phyloP scores from a whole-genome alignment of 2,329 filamentous ascomycete genomes.

The Trichoderma breve region DNA sequence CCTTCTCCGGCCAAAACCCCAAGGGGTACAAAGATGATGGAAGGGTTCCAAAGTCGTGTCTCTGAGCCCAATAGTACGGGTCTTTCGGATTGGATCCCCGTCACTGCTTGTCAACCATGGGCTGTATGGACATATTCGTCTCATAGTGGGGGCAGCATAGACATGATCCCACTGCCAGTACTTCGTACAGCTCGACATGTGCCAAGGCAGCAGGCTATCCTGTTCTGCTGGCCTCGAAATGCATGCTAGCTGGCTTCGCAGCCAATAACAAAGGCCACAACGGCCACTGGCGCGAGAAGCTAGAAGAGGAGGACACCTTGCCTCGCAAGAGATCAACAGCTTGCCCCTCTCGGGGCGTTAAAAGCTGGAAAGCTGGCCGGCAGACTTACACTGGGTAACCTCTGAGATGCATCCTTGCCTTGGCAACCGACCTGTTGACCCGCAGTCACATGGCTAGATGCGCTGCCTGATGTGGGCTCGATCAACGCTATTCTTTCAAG shows the following conservation, averaged over 20 bases:
- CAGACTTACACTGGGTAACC: constrained; percentile 6
- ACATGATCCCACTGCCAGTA: neutral
- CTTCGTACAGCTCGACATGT: constrained; percentile 3
- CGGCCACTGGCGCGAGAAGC: neutral
- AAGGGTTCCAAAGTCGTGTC: neutral
- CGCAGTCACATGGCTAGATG: constrained; percentile 18
- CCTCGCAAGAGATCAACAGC: neutral
- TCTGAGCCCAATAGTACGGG: constrained; percentile 11
- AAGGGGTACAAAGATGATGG: neutral
- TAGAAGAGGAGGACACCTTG: neutral
- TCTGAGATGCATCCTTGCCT: constrained; percentile 7
- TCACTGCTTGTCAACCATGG: neutral
- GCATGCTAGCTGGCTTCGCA: constrained; percentile 2
- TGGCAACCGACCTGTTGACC: constrained; percentile 8
- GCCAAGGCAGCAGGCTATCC: neutral
- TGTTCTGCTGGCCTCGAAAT: constrained; percentile 3
- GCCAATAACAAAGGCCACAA: constrained; percentile 3
- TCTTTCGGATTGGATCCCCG: neutral
- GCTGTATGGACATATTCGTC: neutral
- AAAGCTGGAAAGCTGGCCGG: neutral
- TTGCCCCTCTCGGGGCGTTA: constrained; percentile 1
- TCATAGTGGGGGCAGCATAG: constrained; percentile 7
- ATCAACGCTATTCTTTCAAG: constrained; percentile 13
- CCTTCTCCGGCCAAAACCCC: neutral
- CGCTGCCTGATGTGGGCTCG: neutral